A percentile compares a stretch with the other conserved stretches of the same genome.
phyloP scores from a whole-genome alignment of 192 early-diverging fungal genomes.

The Linnemannia schmuckeri region DNA sequence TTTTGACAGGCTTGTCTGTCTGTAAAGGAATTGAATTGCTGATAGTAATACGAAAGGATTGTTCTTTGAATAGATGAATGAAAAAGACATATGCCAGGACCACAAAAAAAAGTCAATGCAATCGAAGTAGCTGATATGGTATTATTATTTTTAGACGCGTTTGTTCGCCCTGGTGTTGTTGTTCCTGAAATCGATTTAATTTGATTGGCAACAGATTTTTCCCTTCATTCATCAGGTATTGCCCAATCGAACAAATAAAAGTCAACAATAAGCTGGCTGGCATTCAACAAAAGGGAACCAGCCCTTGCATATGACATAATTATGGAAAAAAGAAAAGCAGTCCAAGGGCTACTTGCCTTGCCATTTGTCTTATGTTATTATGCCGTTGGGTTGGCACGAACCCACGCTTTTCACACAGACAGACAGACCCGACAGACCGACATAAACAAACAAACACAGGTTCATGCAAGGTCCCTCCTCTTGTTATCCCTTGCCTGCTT shows the following conservation, averaged over 20 bases:
- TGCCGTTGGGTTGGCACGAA: background rate
- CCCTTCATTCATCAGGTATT: background rate
- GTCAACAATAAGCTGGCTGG: background rate
- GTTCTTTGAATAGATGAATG: background rate
- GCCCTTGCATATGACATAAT: slow-evolving; percentile 11
- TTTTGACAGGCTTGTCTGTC: background rate
- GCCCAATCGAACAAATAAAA: background rate
- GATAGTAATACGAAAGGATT: background rate
- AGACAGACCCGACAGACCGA: background rate
- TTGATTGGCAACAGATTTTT: slow-evolving; percentile 6
- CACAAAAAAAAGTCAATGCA: background rate
- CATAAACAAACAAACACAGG: background rate
- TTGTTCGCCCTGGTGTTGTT: background rate
- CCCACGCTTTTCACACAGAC: background rate
- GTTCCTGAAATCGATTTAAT: slow-evolving; percentile 6
- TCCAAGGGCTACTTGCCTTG: background rate
- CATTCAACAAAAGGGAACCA: background rate
- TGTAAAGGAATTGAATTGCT: background rate
- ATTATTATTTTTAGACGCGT: background rate
- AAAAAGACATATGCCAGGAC: background rate
- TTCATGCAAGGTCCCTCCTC: background rate
- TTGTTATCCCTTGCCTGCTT: background rate
- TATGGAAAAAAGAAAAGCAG: background rate
- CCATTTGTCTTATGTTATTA: background rate
- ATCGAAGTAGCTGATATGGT: background rate